Evolutionary conservation across 2,329 filamentous ascomycete species (phyloP).

Genomic region (Fusarium pseudograminearum): DNA sequence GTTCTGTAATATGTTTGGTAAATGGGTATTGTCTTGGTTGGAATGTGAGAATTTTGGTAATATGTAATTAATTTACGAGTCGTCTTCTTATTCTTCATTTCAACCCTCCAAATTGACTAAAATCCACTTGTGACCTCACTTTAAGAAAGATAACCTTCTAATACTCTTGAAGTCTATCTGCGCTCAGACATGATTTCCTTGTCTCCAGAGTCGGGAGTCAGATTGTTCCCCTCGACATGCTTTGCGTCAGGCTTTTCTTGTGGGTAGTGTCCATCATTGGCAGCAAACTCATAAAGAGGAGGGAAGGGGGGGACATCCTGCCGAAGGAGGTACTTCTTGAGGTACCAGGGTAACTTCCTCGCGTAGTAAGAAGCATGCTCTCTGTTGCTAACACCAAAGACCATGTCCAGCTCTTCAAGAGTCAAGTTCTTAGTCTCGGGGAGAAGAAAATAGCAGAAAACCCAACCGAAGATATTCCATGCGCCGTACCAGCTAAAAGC

Average conservation of each 20-base stretch:
- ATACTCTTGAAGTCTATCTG: too few relatives aligned
- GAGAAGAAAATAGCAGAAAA: conserved; percentile 51
- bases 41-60: too few relatives aligned
- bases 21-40: too few relatives aligned
- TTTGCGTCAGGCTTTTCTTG: conserved; percentile 29
- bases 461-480: conserved; percentile 53
- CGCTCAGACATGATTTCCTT: background rate
- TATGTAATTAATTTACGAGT: too few relatives aligned
- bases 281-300: conserved; percentile 49
- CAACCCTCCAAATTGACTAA: too few relatives aligned
- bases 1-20: too few relatives aligned
- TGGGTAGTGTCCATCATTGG: conserved; percentile 32
- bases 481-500: conserved; percentile 56
- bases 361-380: conserved; percentile 51
- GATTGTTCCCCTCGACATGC: background rate
- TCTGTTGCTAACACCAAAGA: conserved; percentile 50
- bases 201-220: background rate
- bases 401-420: conserved; percentile 52
- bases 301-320: conserved; percentile 49
- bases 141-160: too few relatives aligned
- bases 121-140: too few relatives aligned
- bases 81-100: too few relatives aligned
- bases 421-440: conserved; percentile 54
- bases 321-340: conserved; percentile 48
- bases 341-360: conserved; percentile 51